Percentiles rank a stretch among this genome's conserved stretches.
These are phyloP conservation scores for Pisolithus microcarpus DNA, from an alignment of 768 basidiomycete species.

Conservation along the genomic window DNA sequence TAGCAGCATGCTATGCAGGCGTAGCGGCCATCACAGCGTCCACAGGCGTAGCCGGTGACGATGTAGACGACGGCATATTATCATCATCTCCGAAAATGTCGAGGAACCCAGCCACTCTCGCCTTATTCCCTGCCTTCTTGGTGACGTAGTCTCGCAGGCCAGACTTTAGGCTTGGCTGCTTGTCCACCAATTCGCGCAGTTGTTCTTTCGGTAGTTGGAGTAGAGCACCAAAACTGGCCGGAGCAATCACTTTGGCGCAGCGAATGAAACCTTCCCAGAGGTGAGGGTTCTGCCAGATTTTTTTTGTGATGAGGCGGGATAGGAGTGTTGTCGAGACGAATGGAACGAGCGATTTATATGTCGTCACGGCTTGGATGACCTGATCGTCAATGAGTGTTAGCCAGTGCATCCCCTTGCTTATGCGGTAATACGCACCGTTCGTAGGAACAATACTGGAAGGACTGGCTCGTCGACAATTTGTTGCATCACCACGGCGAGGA, in stretches of 20 bases:
- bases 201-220: conserved; percentile 93
- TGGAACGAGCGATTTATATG: conserved; percentile 87
- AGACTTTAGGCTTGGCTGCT: conserved; percentile 82
- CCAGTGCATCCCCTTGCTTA: not conserved
- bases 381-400: conserved; percentile 22
- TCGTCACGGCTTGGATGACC: conserved; percentile 97
- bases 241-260: conserved; percentile 86
- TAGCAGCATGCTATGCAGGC: conserved; percentile 5
- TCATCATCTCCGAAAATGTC: conserved; percentile 80
- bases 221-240: conserved; percentile 85
- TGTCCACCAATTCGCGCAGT: conserved; percentile 85
- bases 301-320: conserved; percentile 92
- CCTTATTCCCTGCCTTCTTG: conserved; percentile 76
- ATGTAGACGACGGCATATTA: conserved; percentile 19
- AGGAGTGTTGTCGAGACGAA: conserved; percentile 95
- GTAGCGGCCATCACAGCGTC: conserved; percentile 19
- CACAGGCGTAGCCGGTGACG: conserved; percentile 15
- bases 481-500: conserved; percentile 96
- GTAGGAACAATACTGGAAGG: conserved; percentile 86
- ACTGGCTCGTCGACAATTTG: conserved; percentile 91
- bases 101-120: conserved; percentile 72
- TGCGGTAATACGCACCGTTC: conserved; percentile 60
- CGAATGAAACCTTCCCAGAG: conserved; percentile 98
- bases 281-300: conserved; percentile 91
- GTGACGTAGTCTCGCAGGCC: conserved; percentile 83